Evolutionary conservation across 768 basidiomycete species (phyloP).

Genomic region (Rhizopogon rudus): DNA sequence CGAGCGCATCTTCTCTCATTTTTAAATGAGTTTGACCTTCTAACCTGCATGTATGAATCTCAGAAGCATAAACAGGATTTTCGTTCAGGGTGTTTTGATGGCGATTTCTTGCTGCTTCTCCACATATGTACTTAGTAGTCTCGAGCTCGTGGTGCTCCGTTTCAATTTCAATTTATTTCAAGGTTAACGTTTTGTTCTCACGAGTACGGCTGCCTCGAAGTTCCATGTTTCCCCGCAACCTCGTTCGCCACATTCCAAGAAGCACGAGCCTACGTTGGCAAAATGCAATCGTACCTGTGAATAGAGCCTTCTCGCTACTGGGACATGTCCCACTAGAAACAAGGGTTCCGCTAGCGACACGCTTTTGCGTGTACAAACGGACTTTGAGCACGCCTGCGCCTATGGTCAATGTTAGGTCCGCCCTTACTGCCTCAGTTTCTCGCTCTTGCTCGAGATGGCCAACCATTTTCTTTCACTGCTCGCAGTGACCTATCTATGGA

Average conservation of each 20-base stretch:
- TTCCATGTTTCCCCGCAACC: constrained; percentile 2
- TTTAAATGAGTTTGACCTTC: neutral
- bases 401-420: constrained; percentile 52
- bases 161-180: neutral
- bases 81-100: neutral
- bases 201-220: neutral
- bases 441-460: neutral
- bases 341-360: neutral
- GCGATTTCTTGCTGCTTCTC: neutral
- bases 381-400: constrained; percentile 48
- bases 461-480: neutral
- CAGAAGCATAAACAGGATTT: neutral
- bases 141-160: no score
- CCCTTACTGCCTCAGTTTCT: neutral
- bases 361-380: constrained; percentile 12
- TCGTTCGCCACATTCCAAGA: neutral
- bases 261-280: neutral
- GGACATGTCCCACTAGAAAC: neutral
- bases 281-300: neutral
- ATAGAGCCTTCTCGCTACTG: neutral
- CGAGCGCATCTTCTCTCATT: neutral
- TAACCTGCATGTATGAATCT: neutral
- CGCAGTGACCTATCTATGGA: constrained; percentile 52
- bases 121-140: no score
- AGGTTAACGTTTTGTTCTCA: neutral